Percentiles rank a stretch among this genome's conserved stretches.
Conservation (phyloP, 495 filamentous ascomycete species). For the Pyrenula aspistea region DNA sequence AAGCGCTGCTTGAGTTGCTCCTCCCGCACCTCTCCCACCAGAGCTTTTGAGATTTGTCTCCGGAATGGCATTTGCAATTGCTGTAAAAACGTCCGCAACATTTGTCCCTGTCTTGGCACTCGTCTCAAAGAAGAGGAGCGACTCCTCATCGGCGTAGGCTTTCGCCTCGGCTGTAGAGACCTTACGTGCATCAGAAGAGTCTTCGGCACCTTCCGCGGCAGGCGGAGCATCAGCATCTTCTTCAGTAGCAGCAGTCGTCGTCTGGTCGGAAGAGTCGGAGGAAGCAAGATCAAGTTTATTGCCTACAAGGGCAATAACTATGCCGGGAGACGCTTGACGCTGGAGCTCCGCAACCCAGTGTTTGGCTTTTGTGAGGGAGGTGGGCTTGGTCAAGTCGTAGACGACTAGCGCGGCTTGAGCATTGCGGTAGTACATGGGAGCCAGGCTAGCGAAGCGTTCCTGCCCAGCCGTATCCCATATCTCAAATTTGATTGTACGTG, state of each 20-base stretch:
- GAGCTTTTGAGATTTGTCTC: constrained; percentile 90
- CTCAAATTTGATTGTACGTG: constrained; percentile 97
- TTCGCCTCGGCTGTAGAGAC: constrained; percentile 81
- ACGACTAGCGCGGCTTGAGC: constrained; percentile 97
- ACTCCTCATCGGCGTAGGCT: constrained; percentile 88
- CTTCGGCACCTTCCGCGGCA: constrained; percentile 24
- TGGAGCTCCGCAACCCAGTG: constrained; percentile 99
- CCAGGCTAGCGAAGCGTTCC: constrained; percentile 92
- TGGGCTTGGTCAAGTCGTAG: constrained; percentile 96
- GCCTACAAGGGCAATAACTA: constrained; percentile 93
- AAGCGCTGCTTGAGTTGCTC: constrained; percentile 23
- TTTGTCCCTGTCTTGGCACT: constrained; percentile 92
- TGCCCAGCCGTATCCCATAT: constrained; percentile 99
- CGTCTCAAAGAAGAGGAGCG: constrained; percentile 91
- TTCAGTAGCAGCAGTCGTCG: constrained; percentile 18
- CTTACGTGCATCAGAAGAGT: constrained; percentile 67
- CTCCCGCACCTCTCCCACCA: constrained; percentile 44
- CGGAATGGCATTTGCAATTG: constrained; percentile 95
- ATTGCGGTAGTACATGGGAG: constrained; percentile 99
- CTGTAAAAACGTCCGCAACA: constrained; percentile 91
- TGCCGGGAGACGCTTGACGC: constrained; percentile 92
- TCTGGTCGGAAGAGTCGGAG: constrained; percentile 33
- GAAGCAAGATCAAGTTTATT: constrained; percentile 90
- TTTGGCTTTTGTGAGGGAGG: constrained; percentile 88
- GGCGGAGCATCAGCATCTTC: constrained; percentile 12